A percentile compares a stretch with the other conserved stretches of the same genome.
Evolutionary conservation across 1,139 yeast genomes (phyloP).

Genomic region (Tardiomyces depauwii): DNA sequence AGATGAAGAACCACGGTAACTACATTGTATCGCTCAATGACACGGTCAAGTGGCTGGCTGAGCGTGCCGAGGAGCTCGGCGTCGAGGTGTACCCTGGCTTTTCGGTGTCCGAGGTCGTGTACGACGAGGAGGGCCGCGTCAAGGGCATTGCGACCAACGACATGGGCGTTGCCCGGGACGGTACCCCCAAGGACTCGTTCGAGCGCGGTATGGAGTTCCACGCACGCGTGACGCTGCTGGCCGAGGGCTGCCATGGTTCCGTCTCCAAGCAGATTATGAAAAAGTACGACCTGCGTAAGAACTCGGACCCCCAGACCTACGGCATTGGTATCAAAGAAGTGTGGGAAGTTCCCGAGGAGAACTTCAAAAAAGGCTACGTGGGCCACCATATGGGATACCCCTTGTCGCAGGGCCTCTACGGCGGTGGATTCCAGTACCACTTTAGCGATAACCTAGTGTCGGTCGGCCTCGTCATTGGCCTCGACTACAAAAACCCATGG

Average conservation of each 20-base stretch:
- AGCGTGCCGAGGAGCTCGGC: conserved; percentile 84
- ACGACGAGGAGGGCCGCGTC: conserved; percentile 47
- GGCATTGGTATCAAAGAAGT: conserved; percentile 94
- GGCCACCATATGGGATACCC: conserved; percentile 89
- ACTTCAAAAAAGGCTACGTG: conserved; percentile 72
- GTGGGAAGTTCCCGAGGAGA: conserved; percentile 88
- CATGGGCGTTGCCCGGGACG: conserved; percentile 68
- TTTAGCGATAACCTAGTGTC: conserved; percentile 88
- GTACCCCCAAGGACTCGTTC: conserved; percentile 66
- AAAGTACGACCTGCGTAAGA: conserved; percentile 55
- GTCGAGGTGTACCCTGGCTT: conserved; percentile 91
- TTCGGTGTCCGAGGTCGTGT: conserved; percentile 74
- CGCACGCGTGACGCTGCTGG: conserved; percentile 75
- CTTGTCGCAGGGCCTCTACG: conserved; percentile 60
- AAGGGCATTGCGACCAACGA: conserved; percentile 92
- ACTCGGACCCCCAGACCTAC: conserved; percentile 73
- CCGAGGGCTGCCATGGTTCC: conserved; percentile 98
- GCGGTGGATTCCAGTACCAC: conserved; percentile 96
- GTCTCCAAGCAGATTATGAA: conserved; percentile 64
- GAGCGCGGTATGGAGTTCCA: conserved; percentile 97
- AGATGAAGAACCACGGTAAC: conserved; percentile 71
- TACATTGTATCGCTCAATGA: conserved; percentile 76
- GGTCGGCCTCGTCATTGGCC: conserved; percentile 83
- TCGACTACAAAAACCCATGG: conserved; percentile 90
- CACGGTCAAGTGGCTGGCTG: conserved; percentile 72